A percentile compares a stretch with the other conserved stretches of the same genome.
Evolutionary conservation across 768 basidiomycete genomes (phyloP).

Genomic region (Lactarius tabidus): DNA sequence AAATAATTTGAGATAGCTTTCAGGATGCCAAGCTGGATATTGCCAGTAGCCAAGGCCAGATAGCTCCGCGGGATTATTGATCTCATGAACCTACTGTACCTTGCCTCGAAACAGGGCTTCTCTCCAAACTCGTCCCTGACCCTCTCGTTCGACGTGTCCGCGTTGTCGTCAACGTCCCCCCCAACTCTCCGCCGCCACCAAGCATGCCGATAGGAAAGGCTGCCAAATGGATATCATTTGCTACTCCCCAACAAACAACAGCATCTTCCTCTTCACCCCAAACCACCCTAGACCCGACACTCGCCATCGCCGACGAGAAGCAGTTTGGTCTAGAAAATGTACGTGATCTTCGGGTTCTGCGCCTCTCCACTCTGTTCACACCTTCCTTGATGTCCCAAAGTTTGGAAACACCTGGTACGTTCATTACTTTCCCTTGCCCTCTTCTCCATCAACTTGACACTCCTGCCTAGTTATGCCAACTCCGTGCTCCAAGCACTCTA

Average conservation of each 20-base stretch:
- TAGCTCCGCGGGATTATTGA: constrained; percentile 12
- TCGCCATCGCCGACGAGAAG: constrained; percentile 68
- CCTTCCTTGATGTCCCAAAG: constrained; percentile 37
- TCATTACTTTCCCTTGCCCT: background rate
- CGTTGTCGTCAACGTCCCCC: background rate
- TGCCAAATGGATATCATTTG: constrained; percentile 24
- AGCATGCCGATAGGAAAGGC: constrained; percentile 26
- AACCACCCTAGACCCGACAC: constrained; percentile 21
- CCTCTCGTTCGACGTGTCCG: background rate
- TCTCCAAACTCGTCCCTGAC: constrained; percentile 3
- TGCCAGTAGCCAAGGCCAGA: background rate
- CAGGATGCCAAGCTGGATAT: background rate
- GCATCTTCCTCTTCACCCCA: constrained; percentile 3
- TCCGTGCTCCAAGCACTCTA: constrained; percentile 98
- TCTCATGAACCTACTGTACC: background rate
- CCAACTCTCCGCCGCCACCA: background rate
- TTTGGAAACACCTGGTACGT: constrained; percentile 94
- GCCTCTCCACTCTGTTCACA: constrained; percentile 14
- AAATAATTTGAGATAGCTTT: background rate
- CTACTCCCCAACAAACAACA: constrained; percentile 17
- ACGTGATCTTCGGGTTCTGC: constrained; percentile 37
- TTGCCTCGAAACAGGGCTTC: background rate
- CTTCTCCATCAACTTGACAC: background rate
- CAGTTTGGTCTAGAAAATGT: constrained; percentile 98
- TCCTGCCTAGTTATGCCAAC: constrained; percentile 78